phyloP scores from a whole-genome alignment of 768 basidiomycete genomes.

The Rhizopogon vesiculosus region DNA sequence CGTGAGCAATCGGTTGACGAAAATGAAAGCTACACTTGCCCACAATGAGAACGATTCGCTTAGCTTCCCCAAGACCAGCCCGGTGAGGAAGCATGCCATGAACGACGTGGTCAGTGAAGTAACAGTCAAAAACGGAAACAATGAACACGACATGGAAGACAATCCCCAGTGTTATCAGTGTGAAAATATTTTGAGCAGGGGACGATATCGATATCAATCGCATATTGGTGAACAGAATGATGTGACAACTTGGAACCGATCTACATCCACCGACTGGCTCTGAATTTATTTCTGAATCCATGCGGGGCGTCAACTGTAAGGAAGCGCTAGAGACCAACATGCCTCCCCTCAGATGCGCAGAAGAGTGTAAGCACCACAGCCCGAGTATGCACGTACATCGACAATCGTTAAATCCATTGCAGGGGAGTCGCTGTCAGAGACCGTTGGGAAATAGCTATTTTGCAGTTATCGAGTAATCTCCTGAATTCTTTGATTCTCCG shows the following conservation, averaged over 20 bases:
- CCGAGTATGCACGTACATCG: background rate
- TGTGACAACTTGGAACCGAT: no score
- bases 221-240: background rate
- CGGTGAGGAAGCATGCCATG: slow-evolving; percentile 66
- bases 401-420: background rate
- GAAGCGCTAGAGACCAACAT: no score
- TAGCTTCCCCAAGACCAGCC: slow-evolving; percentile 45
- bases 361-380: background rate
- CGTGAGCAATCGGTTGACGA: background rate
- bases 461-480: no score
- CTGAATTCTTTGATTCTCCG: no score
- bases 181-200: slow-evolving; percentile 17
- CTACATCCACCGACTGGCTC: no score
- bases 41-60: slow-evolving; percentile 75
- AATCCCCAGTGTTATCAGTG: slow-evolving; percentile 59
- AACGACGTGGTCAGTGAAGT: slow-evolving; percentile 81
- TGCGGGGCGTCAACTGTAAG: no score
- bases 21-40: slow-evolving; percentile 37
- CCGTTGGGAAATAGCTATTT: no score
- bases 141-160: slow-evolving; percentile 74
- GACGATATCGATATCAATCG: slow-evolving; percentile 8
- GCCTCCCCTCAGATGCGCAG: no score
- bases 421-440: background rate
- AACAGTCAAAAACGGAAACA: slow-evolving; percentile 77
- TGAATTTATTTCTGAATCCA: no score